Conservation (phyloP, 2,329 filamentous ascomycete species). For the Venturia aucupariae region DNA sequence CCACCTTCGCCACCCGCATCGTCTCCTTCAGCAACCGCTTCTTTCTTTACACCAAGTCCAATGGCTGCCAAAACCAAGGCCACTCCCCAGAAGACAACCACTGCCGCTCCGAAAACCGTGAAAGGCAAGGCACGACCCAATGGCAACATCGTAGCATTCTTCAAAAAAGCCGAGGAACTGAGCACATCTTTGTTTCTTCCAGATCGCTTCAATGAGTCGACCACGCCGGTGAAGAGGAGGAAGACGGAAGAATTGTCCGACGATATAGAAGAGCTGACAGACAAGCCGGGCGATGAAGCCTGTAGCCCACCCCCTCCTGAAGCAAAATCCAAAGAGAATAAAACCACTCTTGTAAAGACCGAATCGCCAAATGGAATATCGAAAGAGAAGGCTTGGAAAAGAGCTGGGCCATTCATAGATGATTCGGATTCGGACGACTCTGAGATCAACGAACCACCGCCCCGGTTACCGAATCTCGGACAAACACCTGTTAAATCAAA, state of each 20-base stretch:
- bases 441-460: constrained; percentile 7
- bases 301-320: constrained; percentile 24
- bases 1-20: constrained; percentile 41
- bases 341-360: constrained; percentile 20
- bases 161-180: constrained; percentile 41
- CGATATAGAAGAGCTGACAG: constrained; percentile 33
- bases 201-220: constrained; percentile 37
- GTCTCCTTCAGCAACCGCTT: constrained; percentile 20
- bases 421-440: constrained; percentile 56
- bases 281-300: constrained; percentile 32
- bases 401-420: constrained; percentile 57
- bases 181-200: constrained; percentile 29
- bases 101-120: background rate
- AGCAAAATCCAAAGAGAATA: background rate
- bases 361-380: constrained; percentile 14
- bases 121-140: constrained; percentile 33
- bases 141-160: constrained; percentile 45
- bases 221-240: constrained; percentile 33
- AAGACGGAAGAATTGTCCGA: constrained; percentile 21
- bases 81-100: background rate
- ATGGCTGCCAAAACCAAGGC: constrained; percentile 3
- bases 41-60: background rate
- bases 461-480: background rate
- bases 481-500: background rate
- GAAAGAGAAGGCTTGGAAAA: constrained; percentile 23